Conservation (phyloP, 2,329 filamentous ascomycete species). For the Epichloe scottii region DNA sequence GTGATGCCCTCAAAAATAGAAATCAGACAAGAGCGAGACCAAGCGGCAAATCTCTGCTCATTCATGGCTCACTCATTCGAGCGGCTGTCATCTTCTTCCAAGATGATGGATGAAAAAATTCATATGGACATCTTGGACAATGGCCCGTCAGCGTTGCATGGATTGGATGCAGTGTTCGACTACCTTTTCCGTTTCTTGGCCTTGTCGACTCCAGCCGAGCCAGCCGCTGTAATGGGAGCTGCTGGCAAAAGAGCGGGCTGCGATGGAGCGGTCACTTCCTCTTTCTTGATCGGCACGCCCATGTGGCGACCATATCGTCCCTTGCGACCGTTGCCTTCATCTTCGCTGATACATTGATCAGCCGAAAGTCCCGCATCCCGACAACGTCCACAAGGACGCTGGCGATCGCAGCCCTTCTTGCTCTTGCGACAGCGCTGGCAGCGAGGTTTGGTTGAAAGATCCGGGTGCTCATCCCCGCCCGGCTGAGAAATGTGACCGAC, state of each 20-base stretch:
- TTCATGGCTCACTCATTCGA: neutral
- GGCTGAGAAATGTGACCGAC: conserved; percentile 31
- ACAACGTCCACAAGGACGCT: conserved; percentile 89
- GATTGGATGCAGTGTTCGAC: neutral
- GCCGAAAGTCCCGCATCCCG: conserved; percentile 88
- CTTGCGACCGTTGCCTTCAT: conserved; percentile 94
- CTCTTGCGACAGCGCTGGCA: conserved; percentile 98
- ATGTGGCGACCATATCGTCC: conserved; percentile 72
- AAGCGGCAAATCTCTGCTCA: neutral
- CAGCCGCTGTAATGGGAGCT: conserved; percentile 28
- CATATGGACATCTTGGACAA: neutral
- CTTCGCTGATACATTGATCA: conserved; percentile 92
- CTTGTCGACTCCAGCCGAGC: conserved; percentile 32
- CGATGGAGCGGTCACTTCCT: conserved; percentile 31
- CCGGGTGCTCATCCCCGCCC: conserved; percentile 78
- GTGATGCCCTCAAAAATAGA: neutral
- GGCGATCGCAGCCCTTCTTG: conserved; percentile 97
- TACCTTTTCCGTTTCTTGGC: conserved; percentile 52
- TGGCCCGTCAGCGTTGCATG: neutral
- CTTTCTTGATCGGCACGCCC: conserved; percentile 51
- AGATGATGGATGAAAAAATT: neutral
- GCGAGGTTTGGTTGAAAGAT: conserved; percentile 87
- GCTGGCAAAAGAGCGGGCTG: conserved; percentile 30
- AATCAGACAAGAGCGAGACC: neutral
- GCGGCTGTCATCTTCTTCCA: neutral